Evolutionary conservation across 176 grass and related monocot species (phyloP), one percentile per base, ranked within the genome.

Genomic region (Metroxylon sagu): DNA sequence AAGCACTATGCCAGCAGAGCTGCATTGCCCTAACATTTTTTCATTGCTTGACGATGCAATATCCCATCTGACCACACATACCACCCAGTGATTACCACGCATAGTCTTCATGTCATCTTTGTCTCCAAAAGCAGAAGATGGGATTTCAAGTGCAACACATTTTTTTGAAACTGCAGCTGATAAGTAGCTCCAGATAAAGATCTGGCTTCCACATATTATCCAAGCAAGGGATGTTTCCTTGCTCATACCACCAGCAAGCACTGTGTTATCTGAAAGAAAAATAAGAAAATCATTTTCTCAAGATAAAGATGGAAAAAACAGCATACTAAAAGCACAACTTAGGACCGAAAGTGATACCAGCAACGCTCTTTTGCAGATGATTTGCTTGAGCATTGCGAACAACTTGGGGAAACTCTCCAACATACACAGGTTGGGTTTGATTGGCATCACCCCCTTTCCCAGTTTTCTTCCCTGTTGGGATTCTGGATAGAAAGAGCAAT

Each of bases 101-200:
- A 67, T 30, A 18, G 60, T 50, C 60, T 82, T 85, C 14, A 7
- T 21, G 27, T 43, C 8, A 0, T 68, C 72, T 56, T 79, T 74
- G 59, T 72, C 71, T 62, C 62, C 65, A 57, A 69, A 19, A 61
- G 90, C 65, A 52, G 83, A 79, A 79, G 78, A 78, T 51, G 87
- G 87, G 53, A 97, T 60, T 25, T 88, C 72, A 65, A 97, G 76
- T 72, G 74, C 79, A 67, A 83, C 30, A 76, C 84, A 97, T 18
- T 88, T 75, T 77, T 97, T 88, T 77, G 76, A 62, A 73, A 85
- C 70, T 55, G 73, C 72, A 57, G 62, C 52, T 30, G 79, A 78
- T 65, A 80, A 50, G 61, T 88, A 98, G 53, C 73, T 88, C 93
- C 93, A 98, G 55, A 98, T 83, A 88, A 83, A 98, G 68, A 92